phyloP scores from a whole-genome alignment of 495 filamentous ascomycete species.

The Hypoxylon fragiforme region DNA sequence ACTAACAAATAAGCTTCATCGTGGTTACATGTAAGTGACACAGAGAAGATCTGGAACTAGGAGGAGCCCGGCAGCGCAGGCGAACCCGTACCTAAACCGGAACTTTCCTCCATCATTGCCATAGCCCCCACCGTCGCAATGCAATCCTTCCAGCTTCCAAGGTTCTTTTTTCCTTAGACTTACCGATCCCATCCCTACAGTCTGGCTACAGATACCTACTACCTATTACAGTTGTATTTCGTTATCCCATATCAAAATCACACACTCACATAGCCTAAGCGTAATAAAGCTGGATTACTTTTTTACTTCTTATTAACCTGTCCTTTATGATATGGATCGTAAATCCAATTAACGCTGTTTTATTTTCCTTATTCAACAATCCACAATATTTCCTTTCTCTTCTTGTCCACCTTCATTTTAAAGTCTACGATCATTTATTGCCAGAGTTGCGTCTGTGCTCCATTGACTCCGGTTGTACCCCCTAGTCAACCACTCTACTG shows the following conservation, averaged over 20 bases:
- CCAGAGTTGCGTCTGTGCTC: slow-evolving; percentile 3
- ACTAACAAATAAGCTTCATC: slow-evolving; percentile 10
- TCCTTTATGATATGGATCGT: slow-evolving; percentile 19
- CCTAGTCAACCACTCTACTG: slow-evolving; percentile 18
- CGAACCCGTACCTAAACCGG: not conserved
- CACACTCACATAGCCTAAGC: slow-evolving; percentile 10
- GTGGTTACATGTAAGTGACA: no score
- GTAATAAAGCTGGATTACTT: slow-evolving; percentile 12
- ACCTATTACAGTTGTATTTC: no score
- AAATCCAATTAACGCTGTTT: slow-evolving; percentile 19
- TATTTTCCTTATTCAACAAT: slow-evolving; percentile 24
- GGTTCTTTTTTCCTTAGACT: slow-evolving; percentile 1
- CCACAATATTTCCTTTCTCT: slow-evolving; percentile 9
- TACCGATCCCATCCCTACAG: not conserved
- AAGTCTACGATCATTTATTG: slow-evolving; percentile 14
- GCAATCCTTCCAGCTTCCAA: not conserved
- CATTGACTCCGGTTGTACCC: not conserved
- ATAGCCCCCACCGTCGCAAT: slow-evolving; percentile 11
- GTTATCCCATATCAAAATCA: no score
- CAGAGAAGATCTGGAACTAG: not conserved
- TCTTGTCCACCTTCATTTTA: slow-evolving; percentile 22
- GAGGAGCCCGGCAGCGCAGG: not conserved
- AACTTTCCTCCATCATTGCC: not conserved
- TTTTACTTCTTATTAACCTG: no score
- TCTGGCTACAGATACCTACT: no score